Percentiles rank a stretch among this genome's conserved stretches.
Evolutionary conservation across 371 early-diverging fungal genomes (phyloP).

Genomic region (Mucor circinelloides): DNA sequence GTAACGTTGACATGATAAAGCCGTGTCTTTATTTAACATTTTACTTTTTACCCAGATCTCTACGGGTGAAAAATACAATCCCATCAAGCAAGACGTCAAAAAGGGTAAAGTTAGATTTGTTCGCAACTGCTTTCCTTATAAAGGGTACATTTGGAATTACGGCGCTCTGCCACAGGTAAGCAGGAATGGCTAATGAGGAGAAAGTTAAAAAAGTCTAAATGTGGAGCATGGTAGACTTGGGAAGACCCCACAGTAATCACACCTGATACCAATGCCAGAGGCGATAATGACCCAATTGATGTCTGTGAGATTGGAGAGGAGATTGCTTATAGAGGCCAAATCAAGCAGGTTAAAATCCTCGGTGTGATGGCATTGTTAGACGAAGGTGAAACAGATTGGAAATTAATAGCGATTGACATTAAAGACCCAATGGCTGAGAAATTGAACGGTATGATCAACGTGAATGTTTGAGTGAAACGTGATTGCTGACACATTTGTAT

Average conservation of each 20-base stretch:
- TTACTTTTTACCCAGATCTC: no score
- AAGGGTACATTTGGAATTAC: constrained; percentile 99
- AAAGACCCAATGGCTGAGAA: constrained; percentile 93
- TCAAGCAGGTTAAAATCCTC: constrained; percentile 99
- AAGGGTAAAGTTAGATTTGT: constrained; percentile 99
- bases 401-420: constrained; percentile 95
- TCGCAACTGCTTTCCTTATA: constrained; percentile 99
- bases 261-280: constrained; percentile 88
- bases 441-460: constrained; percentile 69
- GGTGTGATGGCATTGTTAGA: constrained; percentile 98
- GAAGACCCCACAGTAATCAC: constrained; percentile 92
- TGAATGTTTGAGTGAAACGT: background rate
- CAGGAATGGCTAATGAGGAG: no score
- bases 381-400: constrained; percentile 99
- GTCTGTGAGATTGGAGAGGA: constrained; percentile 97
- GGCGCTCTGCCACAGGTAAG: constrained; percentile 95
- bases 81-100: constrained; percentile 99
- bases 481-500: background rate
- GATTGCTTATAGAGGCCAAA: constrained; percentile 90
- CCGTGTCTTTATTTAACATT: no score
- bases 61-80: constrained; percentile 94
- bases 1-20: constrained; percentile 34
- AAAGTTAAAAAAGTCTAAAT: background rate
- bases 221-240: constrained; percentile 79
- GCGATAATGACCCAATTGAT: constrained; percentile 99